These are phyloP conservation scores for Saprolegnia parasitica DNA, from an alignment of 352 stramenopile species.

Conservation along the genomic window DNA sequence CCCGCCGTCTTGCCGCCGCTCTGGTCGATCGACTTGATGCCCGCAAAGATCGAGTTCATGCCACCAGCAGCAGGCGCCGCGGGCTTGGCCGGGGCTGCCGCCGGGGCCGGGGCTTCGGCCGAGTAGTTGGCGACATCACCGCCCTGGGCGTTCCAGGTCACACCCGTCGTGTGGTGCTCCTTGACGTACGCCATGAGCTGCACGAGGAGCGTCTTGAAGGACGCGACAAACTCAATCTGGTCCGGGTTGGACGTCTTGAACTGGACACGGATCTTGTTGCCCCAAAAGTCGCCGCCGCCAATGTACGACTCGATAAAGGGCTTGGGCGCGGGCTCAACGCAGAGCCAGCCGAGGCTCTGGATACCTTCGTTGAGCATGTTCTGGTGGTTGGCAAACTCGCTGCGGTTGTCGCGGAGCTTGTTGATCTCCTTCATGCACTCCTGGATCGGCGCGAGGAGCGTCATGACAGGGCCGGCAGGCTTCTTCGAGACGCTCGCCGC, in stretches of 20 bases:
- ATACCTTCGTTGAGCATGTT: slow-evolving; percentile 87
- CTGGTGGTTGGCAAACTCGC: slow-evolving; percentile 78
- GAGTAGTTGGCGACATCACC: slow-evolving; percentile 50
- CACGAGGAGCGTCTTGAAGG: slow-evolving; percentile 88
- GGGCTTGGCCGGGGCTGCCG: slow-evolving; percentile 33
- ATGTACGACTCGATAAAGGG: slow-evolving; percentile 95
- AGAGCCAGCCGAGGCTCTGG: slow-evolving; percentile 77
- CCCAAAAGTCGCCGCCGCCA: slow-evolving; percentile 94
- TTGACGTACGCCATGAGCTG: slow-evolving; percentile 94
- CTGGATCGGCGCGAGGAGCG: slow-evolving; percentile 71
- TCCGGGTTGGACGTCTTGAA: slow-evolving; percentile 90
- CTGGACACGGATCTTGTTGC: slow-evolving; percentile 97
- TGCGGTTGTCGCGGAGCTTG: slow-evolving; percentile 71
- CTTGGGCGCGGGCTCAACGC: slow-evolving; percentile 80
- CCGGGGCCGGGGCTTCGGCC: slow-evolving; percentile 26
- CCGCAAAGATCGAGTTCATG: slow-evolving; percentile 81
- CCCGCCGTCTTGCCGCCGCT: slow-evolving; percentile 88
- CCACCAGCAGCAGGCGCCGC: slow-evolving; percentile 46
- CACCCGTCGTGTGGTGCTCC: slow-evolving; percentile 91
- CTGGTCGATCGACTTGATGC: slow-evolving; percentile 86
- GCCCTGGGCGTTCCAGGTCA: slow-evolving; percentile 91
- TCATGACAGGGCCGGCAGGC: slow-evolving; percentile 62
- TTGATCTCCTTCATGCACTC: slow-evolving; percentile 77
- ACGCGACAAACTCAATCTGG: slow-evolving; percentile 92
- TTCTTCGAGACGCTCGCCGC: slow-evolving; percentile 93